These are phyloP conservation scores for Calonectria pteridis DNA, from an alignment of 2,329 filamentous ascomycete species.

Conservation along the genomic window DNA sequence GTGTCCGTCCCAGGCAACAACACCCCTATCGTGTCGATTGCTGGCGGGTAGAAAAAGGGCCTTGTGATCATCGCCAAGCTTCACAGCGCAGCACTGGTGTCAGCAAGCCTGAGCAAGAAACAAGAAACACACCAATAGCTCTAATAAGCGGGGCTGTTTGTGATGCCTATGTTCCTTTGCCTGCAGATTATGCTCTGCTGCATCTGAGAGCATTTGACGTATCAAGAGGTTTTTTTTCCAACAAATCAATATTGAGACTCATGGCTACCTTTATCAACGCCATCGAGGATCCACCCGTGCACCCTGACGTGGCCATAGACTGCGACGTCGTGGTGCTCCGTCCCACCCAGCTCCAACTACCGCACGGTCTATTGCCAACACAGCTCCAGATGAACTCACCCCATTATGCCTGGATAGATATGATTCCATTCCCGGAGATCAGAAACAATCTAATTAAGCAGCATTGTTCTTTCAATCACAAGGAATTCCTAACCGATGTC, in stretches of 20 bases:
- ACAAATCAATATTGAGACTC: conserved; percentile 19
- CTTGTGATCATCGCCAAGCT: background rate
- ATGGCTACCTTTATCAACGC: conserved; percentile 5
- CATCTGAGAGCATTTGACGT: conserved; percentile 32
- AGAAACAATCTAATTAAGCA: conserved; percentile 31
- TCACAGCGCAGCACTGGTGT: background rate
- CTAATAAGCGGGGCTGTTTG: accelerated
- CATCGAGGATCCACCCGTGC: background rate
- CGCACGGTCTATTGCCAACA: conserved; percentile 26
- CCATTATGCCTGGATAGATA: conserved; percentile 32
- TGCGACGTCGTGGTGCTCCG: conserved; percentile 16
- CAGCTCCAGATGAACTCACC: conserved; percentile 34
- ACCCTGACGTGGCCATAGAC: background rate
- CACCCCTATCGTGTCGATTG: conserved; percentile 26
- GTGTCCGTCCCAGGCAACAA: background rate
- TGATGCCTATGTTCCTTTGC: background rate
- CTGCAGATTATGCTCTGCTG: conserved; percentile 25
- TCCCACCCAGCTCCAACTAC: background rate
- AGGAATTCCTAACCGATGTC: conserved; percentile 22
- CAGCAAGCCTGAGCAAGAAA: no score
- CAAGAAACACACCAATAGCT: no score
- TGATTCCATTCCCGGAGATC: conserved; percentile 28
- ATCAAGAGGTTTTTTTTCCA: conserved; percentile 24
- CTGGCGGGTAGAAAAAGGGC: conserved; percentile 20
- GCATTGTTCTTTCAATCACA: conserved; percentile 27